Evolutionary conservation across 176 grass and related monocot species (phyloP), one percentile per base, ranked within the genome.

Genomic region (Olyra latifolia): DNA sequence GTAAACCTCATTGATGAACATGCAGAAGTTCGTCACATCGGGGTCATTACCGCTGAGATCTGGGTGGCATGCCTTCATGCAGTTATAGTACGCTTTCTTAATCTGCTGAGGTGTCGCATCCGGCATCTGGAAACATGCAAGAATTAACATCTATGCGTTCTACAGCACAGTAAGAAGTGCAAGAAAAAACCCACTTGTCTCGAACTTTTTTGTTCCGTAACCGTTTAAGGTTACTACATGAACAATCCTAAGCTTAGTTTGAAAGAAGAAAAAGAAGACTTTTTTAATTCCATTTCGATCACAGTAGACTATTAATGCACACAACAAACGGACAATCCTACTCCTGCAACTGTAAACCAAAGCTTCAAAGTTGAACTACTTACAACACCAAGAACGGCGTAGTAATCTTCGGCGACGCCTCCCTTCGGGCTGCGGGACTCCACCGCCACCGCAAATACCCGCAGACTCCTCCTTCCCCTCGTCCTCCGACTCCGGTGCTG

Each of bases 1-100:
- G 83, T 99, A 99, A 60, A 99, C 88, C 27, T 99, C 96, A 8
- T 99, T 99, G 81, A 99, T 91, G 76, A 99, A 99, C 90, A 99
- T 99, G 79, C 96, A 99, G 85, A 99, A 99, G 74, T 95, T 99
- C 0, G 83, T 99, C 9, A 95, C 72, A 27, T 99, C 92, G 13
- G 90, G 90, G 66, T 99, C 96, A n/a, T 99, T 89, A 23, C 96
- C 96, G 5, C 96, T 95, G 6, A 99, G 87, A 75, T 99, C 96
- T 3, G 96, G 96, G 82, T 99, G 96, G 46, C 96, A 99, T 3
- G 92, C 79, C 59, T 99, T 99, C 96, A 99, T 99, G 79, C 96
- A 99, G 76, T 86, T 91, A 70, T 95, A 99, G 48, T 99, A 99
- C 10, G 92, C 92, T 76, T 93, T 93, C 84, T 95, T 99, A 81